Percentiles rank a stretch among this genome's conserved stretches.
Evolutionary conservation across 345 rosid genomes (phyloP).

Genomic region (Ailanthus altissimus): DNA sequence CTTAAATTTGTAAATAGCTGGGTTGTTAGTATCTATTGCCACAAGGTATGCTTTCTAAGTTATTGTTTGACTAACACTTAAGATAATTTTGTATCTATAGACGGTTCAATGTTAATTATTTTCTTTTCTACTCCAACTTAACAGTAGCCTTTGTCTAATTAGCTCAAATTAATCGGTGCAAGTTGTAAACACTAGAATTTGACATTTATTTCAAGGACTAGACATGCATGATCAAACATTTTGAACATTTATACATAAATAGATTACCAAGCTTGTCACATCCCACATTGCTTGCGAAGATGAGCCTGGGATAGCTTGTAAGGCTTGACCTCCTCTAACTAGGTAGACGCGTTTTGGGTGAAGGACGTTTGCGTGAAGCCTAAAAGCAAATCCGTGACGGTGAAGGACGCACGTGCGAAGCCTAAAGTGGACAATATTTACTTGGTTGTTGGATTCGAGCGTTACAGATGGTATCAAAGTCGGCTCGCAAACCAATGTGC

Average conservation of each 20-base stretch:
- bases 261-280: conserved; percentile 4
- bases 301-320: too few species aligned
- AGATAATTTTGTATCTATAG: neutral
- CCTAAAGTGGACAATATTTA: too few species aligned
- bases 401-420: too few species aligned
- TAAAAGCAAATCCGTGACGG: too few species aligned
- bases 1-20: conserved; percentile 65
- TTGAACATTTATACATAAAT: neutral
- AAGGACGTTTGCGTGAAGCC: too few species aligned
- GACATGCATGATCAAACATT: neutral
- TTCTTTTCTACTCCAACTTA: neutral
- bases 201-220: neutral
- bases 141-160: neutral
- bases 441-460: too few species aligned
- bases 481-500: too few species aligned
- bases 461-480: too few species aligned
- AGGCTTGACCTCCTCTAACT: too few species aligned
- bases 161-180: neutral
- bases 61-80: neutral
- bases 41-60: conserved; percentile 59
- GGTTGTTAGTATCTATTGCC: conserved; percentile 91
- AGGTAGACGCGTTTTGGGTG: too few species aligned
- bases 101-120: neutral
- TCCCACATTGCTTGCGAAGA: too few species aligned
- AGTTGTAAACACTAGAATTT: neutral